Percentiles rank a stretch among this genome's conserved stretches.
Conservation (phyloP, 371 early-diverging fungal genomes). For the Synchytrium microbalum region DNA sequence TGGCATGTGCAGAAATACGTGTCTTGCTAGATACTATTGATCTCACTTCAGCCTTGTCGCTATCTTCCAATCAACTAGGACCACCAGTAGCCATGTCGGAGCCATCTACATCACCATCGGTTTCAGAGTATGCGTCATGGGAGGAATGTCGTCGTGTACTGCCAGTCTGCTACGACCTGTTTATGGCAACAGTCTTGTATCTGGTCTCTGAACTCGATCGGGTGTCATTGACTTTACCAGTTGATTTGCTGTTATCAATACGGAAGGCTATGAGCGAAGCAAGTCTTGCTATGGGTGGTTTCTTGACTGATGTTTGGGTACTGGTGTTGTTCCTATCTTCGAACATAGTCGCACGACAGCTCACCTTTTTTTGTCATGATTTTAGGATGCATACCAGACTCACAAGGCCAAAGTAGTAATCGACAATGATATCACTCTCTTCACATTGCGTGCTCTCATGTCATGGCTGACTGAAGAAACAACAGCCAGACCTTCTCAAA, state of each 20-base stretch:
- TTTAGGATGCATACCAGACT: neutral
- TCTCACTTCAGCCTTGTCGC: neutral
- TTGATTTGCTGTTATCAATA: neutral
- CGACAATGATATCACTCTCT: neutral
- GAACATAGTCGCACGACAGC: no score
- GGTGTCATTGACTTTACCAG: neutral
- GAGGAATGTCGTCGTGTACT: neutral
- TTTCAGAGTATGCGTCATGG: neutral
- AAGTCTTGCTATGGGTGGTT: neutral
- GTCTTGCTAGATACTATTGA: neutral
- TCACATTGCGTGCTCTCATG: neutral
- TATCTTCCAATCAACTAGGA: neutral
- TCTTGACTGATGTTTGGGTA: neutral
- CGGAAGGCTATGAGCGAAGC: neutral
- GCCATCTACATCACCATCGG: neutral
- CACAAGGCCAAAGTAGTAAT: neutral
- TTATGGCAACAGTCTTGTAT: neutral
- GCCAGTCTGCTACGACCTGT: neutral
- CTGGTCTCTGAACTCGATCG: neutral
- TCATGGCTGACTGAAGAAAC: neutral
- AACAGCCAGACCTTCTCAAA: neutral
- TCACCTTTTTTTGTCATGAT: neutral
- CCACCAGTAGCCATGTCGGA: neutral
- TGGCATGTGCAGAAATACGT: neutral
- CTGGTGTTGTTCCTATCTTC: neutral